Percentiles rank a stretch among this genome's conserved stretches.
Evolutionary conservation across 2,329 filamentous ascomycete genomes (phyloP).

Genomic region (Aspergillus aculeatinus): DNA sequence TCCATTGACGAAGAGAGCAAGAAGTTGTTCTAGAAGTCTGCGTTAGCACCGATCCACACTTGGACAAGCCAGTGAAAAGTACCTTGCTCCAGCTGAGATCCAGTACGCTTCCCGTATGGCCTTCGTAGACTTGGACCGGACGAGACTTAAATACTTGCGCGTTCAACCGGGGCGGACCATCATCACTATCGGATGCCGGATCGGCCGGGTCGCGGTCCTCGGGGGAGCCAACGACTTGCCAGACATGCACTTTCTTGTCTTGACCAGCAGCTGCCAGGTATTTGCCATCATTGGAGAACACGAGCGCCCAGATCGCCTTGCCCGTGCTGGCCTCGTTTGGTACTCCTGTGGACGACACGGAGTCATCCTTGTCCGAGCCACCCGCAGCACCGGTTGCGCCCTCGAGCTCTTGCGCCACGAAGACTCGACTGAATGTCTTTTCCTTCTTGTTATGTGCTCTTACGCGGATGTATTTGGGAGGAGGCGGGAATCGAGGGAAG

Average conservation of each 20-base stretch:
- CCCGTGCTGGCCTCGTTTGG: conserved; percentile 37
- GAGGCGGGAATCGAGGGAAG: conserved; percentile 82
- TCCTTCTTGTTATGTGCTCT: conserved; percentile 75
- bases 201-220: conserved; percentile 77
- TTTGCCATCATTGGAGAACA: conserved; percentile 88
- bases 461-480: conserved; percentile 87
- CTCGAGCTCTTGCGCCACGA: conserved; percentile 85
- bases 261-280: conserved; percentile 91
- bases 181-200: conserved; percentile 62
- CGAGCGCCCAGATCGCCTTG: conserved; percentile 83
- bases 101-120: conserved; percentile 81
- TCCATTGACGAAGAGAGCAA: conserved; percentile 96
- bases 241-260: conserved; percentile 80
- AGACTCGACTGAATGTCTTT: conserved; percentile 80
- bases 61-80: conserved; percentile 11
- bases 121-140: conserved; percentile 74
- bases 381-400: conserved; percentile 50
- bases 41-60: neutral
- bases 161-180: conserved; percentile 64
- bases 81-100: conserved; percentile 96
- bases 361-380: conserved; percentile 31
- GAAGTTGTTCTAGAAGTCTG: conserved; percentile 71
- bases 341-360: conserved; percentile 22
- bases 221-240: conserved; percentile 78
- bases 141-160: conserved; percentile 86